A percentile compares a stretch with the other conserved stretches of the same genome.
Conservation (phyloP, 768 basidiomycete species). For the Boletus tylopilopsis region DNA sequence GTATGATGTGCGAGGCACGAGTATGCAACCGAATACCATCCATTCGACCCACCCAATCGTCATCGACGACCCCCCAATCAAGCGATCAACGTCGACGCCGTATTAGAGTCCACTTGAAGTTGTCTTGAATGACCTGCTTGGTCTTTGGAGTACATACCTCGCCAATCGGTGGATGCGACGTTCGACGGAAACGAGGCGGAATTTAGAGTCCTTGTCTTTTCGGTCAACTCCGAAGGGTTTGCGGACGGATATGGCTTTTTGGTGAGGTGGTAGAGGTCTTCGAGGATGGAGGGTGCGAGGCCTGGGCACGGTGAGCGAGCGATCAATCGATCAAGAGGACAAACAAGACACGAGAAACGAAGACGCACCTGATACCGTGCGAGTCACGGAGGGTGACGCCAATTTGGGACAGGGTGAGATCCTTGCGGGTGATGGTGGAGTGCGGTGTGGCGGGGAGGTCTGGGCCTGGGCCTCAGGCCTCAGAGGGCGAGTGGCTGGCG, state of each 20-base stretch:
- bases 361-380: slow-evolving; percentile 85
- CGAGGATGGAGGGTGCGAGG: slow-evolving; percentile 95
- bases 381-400: slow-evolving; percentile 98
- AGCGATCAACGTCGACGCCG: slow-evolving; percentile 88
- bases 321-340: slow-evolving; percentile 3
- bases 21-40: too few species aligned
- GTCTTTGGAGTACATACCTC: slow-evolving; percentile 98
- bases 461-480: too few species aligned
- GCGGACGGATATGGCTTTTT: slow-evolving; percentile 99
- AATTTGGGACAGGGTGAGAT: slow-evolving; percentile 96
- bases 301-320: slow-evolving; percentile 43
- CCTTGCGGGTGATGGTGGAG: slow-evolving; percentile 98
- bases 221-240: slow-evolving; percentile 98
- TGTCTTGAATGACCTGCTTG: slow-evolving; percentile 95
- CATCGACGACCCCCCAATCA: slow-evolving; percentile 41
- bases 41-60: neutral
- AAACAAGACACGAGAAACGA: neutral
- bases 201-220: slow-evolving; percentile 98
- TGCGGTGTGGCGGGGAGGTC: too few species aligned
- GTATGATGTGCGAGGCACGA: too few species aligned
- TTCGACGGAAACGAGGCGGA: slow-evolving; percentile 98
- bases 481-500: too few species aligned
- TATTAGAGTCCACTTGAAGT: slow-evolving; percentile 98
- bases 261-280: slow-evolving; percentile 99
- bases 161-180: slow-evolving; percentile 97